Conservation (phyloP, 2,329 filamentous ascomycete genomes). For the Botryosphaeria agaves region DNA sequence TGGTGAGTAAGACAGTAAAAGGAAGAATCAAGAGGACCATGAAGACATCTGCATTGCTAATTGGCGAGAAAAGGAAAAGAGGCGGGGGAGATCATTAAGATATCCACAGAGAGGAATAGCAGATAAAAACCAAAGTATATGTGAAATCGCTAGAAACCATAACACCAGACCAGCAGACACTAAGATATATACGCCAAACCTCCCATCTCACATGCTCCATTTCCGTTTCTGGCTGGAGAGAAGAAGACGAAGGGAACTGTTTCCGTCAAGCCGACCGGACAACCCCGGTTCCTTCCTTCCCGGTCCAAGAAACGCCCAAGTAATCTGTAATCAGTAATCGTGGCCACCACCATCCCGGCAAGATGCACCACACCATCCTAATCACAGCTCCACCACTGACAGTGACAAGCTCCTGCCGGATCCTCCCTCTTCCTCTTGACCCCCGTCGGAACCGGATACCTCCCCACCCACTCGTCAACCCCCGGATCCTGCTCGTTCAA, state of each 20-base stretch:
- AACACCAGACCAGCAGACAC: not conserved
- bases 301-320: no score
- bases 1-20: no score
- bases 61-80: not conserved
- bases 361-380: no score
- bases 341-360: no score
- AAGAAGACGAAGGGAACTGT: no score
- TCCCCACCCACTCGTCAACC: conserved; percentile 3
- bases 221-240: no score
- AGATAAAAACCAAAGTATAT: not conserved
- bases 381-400: conserved; percentile 16
- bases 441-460: not conserved
- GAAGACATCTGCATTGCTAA: not conserved
- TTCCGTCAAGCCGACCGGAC: no score
- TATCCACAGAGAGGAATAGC: not conserved
- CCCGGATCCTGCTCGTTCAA: conserved; percentile 22
- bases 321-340: no score
- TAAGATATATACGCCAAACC: not conserved
- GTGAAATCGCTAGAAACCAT: not conserved
- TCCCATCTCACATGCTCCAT: no score
- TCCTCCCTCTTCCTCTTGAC: conserved; percentile 4
- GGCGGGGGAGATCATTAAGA: not conserved
- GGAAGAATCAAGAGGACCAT: not conserved
- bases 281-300: no score
- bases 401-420: conserved; percentile 14